These are phyloP conservation scores for Musa troglodytarum DNA, from an alignment of 176 grass and related monocot genomes.

Conservation along the genomic window DNA sequence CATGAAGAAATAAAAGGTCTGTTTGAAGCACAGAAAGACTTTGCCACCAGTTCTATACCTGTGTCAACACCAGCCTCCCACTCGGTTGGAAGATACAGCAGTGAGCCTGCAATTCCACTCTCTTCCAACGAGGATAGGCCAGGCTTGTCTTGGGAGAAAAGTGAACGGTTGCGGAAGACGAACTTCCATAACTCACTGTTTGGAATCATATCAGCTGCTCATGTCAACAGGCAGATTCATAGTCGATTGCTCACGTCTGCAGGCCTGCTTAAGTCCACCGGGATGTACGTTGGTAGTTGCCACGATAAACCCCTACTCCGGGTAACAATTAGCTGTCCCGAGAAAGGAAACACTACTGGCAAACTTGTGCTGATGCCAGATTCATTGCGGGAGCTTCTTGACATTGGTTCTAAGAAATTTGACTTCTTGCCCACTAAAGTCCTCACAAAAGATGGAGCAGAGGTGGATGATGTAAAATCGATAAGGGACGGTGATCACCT, in stretches of 20 bases:
- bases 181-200: conserved; percentile 79
- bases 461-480: conserved; percentile 57
- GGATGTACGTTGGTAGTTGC: conserved; percentile 3
- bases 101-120: conserved; percentile 45
- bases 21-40: conserved; percentile 33
- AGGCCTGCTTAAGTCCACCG: conserved; percentile 9
- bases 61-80: conserved; percentile 6
- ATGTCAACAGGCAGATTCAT: conserved; percentile 10
- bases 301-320: conserved; percentile 16
- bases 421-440: conserved; percentile 35
- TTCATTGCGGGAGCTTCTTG: conserved; percentile 55
- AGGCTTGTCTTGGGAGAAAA: not conserved
- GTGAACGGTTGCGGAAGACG: not conserved
- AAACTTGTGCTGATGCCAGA: conserved; percentile 62
- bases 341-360: conserved; percentile 34
- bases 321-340: conserved; percentile 60
- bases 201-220: conserved; percentile 46
- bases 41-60: not conserved
- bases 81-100: conserved; percentile 44
- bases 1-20: conserved; percentile 54
- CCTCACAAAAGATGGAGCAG: conserved; percentile 48
- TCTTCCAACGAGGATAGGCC: not conserved
- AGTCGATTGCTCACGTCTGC: conserved; percentile 10
- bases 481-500: conserved; percentile 78
- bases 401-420: conserved; percentile 54